Conservation (phyloP, 306 rosid species). For the Ormosia semicastrata region DNA sequence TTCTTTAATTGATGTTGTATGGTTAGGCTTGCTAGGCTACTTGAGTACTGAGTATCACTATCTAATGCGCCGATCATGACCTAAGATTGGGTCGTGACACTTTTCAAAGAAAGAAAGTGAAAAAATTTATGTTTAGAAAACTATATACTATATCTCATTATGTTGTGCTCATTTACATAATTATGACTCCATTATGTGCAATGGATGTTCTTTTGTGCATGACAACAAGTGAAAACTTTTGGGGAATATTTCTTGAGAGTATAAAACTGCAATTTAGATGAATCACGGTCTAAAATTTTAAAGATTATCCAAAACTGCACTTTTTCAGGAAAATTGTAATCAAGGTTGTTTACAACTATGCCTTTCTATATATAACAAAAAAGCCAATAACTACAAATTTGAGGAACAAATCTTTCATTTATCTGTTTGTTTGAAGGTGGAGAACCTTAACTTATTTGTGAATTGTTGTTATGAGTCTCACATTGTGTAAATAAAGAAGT, state of each 20-base stretch:
- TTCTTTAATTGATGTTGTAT: no score
- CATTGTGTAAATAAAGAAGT: no score
- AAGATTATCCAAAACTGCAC: background rate
- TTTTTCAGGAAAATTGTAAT: background rate
- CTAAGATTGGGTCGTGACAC: no score
- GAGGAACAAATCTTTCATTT: background rate
- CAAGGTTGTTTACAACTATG: background rate
- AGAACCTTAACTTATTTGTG: no score
- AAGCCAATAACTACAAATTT: background rate
- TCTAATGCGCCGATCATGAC: no score
- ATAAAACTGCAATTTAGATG: background rate
- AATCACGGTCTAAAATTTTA: background rate
- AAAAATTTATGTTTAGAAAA: no score
- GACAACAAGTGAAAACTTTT: background rate
- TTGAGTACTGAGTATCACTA: no score
- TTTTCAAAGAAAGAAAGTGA: background rate
- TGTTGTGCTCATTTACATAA: background rate
- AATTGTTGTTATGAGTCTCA: no score
- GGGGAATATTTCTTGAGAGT: background rate
- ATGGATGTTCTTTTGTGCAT: background rate
- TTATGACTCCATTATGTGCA: background rate
- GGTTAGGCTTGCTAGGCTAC: no score
- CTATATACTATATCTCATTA: background rate
- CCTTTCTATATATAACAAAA: background rate
- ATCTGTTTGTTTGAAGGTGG: background rate